Evolutionary conservation across 2,329 filamentous ascomycete species (phyloP), one percentile per base, ranked within the genome.

Genomic region (Cryphonectria parasitica): DNA sequence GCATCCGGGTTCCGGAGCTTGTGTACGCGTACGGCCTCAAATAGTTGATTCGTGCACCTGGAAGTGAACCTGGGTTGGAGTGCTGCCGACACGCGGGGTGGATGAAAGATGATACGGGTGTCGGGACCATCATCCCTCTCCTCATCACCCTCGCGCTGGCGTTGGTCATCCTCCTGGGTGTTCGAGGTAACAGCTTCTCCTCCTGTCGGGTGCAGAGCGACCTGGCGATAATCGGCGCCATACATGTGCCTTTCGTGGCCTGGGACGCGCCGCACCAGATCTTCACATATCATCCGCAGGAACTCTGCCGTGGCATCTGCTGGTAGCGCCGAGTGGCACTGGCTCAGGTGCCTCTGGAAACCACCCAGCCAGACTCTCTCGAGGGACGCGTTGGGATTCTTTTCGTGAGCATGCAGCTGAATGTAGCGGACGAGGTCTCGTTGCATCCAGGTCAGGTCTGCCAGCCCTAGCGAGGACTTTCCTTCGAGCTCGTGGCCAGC

Each of bases 321-420:
- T 3, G 80, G 79, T 25, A 81, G 76, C 0, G 74, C 73, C 8
- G 76, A 73, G 28, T 73, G 73, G 5, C 71, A 72, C 2, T 71
- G 66, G 1, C 54, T 61, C 15, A 74, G 75, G 25, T 72, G 71
- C 39, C n/a, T 63, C 5, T 78, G 74, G 64, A 78, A 78, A 2
- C 81, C 81, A 25, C 83, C 82, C 5, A 86, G 73, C 84, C 85
- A 89, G 2, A 88, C 81, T 45, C 75, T 75, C 1, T 76, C 71
- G 22, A 89, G 75, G 5, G 74, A 75, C 8, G 81, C 75, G 0
- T 75, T 76, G 8, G 69, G 71, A 39, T 81, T 80, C 71, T 81
- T 80, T 2, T 64, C 41, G 8, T 72, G 64, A 1, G 78, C 75
- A 34, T 77, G 73, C 31, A 80, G 73, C 10, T 75, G 73, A 5